Evolutionary conservation across 2,329 filamentous ascomycete species (phyloP).

Genomic region (Trichoderma sp.): DNA sequence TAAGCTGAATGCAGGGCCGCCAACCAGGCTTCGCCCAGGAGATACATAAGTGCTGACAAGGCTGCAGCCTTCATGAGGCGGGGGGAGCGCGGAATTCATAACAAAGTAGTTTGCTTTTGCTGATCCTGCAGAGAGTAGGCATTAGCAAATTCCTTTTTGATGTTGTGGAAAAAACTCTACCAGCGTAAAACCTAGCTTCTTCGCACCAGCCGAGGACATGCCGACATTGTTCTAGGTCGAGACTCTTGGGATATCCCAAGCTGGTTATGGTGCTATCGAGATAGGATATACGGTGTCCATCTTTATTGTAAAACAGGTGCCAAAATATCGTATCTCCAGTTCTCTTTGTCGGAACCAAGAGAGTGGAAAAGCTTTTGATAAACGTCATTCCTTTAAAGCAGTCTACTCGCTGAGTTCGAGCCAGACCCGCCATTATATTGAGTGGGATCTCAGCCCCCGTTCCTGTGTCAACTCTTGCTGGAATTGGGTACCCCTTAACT

Average conservation of each 20-base stretch:
- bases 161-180: background rate
- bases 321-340: background rate
- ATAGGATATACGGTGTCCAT: background rate
- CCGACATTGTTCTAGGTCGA: background rate
- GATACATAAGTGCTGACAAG: background rate
- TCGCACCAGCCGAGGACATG: background rate
- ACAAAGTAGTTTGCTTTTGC: background rate
- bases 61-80: background rate
- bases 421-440: background rate
- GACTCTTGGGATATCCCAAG: background rate
- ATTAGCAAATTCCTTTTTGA: background rate
- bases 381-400: background rate
- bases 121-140: background rate
- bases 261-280: background rate
- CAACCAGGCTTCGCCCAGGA: background rate
- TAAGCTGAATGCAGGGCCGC: background rate
- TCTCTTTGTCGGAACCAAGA: background rate
- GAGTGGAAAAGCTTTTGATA: background rate
- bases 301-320: background rate
- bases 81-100: background rate
- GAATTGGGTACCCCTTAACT: background rate
- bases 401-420: background rate
- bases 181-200: background rate
- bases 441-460: background rate
- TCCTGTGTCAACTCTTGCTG: background rate